Evolutionary conservation across 2,329 filamentous ascomycete genomes (phyloP).

Genomic region (Graphium sp.): DNA sequence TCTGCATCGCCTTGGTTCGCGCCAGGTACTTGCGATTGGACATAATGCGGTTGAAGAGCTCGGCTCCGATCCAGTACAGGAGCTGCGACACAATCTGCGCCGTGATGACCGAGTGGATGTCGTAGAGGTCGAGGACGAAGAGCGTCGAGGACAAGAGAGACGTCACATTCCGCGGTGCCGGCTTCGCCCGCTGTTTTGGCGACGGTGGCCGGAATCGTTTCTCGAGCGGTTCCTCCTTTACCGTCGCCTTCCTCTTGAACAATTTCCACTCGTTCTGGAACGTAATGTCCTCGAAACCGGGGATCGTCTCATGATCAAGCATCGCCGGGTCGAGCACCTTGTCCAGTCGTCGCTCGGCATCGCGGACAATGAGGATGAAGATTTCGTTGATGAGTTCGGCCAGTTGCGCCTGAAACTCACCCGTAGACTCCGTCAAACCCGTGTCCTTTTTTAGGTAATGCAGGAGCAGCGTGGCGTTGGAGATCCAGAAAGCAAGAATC

Average conservation of each 20-base stretch:
- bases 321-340: conserved; percentile 88
- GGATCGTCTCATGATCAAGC: conserved; percentile 95
- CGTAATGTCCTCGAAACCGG: conserved; percentile 87
- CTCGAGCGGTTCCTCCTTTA: conserved; percentile 78
- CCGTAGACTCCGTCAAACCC: conserved; percentile 63
- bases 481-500: conserved; percentile 96
- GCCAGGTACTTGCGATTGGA: conserved; percentile 88
- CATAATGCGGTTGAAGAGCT: conserved; percentile 97
- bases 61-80: conserved; percentile 88
- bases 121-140: conserved; percentile 96
- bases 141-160: conserved; percentile 89
- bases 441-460: conserved; percentile 94
- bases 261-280: conserved; percentile 99
- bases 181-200: conserved; percentile 80
- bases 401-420: conserved; percentile 82
- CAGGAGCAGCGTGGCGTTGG: conserved; percentile 84
- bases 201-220: conserved; percentile 86
- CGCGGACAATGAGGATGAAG: conserved; percentile 91
- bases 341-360: conserved; percentile 89
- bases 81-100: conserved; percentile 84
- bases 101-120: conserved; percentile 92
- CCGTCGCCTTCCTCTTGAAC: conserved; percentile 79
- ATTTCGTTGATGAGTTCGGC: conserved; percentile 95
- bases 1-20: conserved; percentile 97
- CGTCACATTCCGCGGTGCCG: conserved; percentile 86